Conservation (phyloP, 306 rosid genomes). For the Prinsepia uniflora region DNA sequence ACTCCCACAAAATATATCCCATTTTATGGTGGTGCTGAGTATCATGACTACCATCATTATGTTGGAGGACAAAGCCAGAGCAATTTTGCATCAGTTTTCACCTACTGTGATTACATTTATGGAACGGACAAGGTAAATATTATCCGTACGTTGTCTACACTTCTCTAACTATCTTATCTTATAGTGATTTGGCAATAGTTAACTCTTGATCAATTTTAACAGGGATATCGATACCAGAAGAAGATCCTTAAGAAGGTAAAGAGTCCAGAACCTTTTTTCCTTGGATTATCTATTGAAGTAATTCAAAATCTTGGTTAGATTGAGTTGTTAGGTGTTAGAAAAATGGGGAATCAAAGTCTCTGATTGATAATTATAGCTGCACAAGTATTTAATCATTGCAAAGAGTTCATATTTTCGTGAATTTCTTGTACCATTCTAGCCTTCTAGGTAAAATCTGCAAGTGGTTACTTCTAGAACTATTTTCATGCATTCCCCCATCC, state of each 20-base stretch:
- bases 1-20: slow-evolving; percentile 74
- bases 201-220: slow-evolving; percentile 34
- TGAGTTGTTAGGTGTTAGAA: neutral
- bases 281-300: slow-evolving; percentile 9
- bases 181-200: slow-evolving; percentile 23
- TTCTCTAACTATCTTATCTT: slow-evolving; percentile 21
- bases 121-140: slow-evolving; percentile 89
- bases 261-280: slow-evolving; percentile 2
- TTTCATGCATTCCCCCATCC: neutral
- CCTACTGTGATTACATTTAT: slow-evolving; percentile 93
- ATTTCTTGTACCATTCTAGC: too few species aligned
- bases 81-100: slow-evolving; percentile 92
- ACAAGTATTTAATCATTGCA: neutral
- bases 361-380: neutral
- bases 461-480: neutral
- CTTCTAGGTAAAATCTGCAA: neutral
- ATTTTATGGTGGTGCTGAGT: slow-evolving; percentile 89
- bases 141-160: slow-evolving; percentile 15
- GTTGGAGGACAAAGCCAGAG: slow-evolving; percentile 97
- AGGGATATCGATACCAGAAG: slow-evolving; percentile 88
- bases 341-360: neutral
- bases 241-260: slow-evolving; percentile 69
- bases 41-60: slow-evolving; percentile 96
- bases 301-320: neutral
- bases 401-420: neutral